Evolutionary conservation across 352 stramenopile species (phyloP).

Genomic region (Globisporangium irregulare): DNA sequence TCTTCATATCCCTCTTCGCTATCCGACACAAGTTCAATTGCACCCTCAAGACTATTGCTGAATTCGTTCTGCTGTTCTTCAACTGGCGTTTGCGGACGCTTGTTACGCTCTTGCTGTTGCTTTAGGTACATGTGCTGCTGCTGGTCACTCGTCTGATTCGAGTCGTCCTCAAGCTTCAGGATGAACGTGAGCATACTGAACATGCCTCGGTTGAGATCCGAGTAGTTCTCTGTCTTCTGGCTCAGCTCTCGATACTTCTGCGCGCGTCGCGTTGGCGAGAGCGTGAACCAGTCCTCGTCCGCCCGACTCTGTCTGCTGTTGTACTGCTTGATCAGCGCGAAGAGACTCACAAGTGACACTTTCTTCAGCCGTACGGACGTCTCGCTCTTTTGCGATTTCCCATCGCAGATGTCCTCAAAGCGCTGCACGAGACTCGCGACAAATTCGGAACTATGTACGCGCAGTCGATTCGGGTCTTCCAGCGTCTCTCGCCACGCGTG

Average conservation of each 20-base stretch:
- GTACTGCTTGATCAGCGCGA: not conserved
- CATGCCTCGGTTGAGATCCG: not conserved
- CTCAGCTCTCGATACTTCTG: not conserved
- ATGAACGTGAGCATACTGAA: conserved; percentile 6
- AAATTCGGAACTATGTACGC: not conserved
- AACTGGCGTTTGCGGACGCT: not conserved
- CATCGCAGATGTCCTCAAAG: not conserved
- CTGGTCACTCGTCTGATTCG: not conserved
- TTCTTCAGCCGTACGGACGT: not conserved
- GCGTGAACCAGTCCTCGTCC: conserved; percentile 1
- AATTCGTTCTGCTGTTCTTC: not conserved
- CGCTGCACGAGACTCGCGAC: not conserved
- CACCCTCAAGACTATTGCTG: not conserved
- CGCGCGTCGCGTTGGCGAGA: not conserved
- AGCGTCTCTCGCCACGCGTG: conserved; percentile 4
- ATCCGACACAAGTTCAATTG: not conserved
- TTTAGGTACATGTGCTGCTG: not conserved
- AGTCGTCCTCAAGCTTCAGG: not conserved
- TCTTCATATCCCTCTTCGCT: not conserved
- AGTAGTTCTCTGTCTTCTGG: not conserved
- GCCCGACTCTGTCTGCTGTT: not conserved
- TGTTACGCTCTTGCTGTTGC: not conserved
- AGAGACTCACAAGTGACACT: not conserved
- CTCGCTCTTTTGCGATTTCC: not conserved
- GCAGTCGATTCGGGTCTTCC: not conserved